Conservation (phyloP, 495 filamentous ascomycete genomes). For the Halenospora varia region DNA sequence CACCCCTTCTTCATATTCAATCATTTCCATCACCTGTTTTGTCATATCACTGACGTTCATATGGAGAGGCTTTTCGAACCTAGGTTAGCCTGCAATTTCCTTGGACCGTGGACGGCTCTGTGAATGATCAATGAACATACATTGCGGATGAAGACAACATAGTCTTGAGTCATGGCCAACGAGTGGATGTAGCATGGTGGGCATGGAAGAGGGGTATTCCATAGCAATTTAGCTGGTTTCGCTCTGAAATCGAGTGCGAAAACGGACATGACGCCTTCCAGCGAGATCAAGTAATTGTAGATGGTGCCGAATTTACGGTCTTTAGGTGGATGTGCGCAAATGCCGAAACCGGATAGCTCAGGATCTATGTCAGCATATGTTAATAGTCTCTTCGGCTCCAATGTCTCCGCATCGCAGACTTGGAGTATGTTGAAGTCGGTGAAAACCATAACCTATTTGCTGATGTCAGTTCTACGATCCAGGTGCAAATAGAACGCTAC, state of each 20-base stretch:
- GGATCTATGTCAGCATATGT: conserved; percentile 4
- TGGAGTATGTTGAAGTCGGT: conserved; percentile 9
- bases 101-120: background rate
- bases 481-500: background rate
- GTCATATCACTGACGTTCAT: background rate
- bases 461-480: background rate
- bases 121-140: background rate
- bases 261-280: conserved; percentile 2
- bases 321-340: conserved; percentile 6
- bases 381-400: conserved; percentile 6
- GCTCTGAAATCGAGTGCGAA: conserved; percentile 4
- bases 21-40: conserved; percentile 9
- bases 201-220: conserved; percentile 2
- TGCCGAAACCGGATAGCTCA: conserved; percentile 4
- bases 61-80: background rate
- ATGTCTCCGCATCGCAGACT: conserved; percentile 5
- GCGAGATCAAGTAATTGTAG: conserved; percentile 6
- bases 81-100: background rate
- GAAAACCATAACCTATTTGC: conserved; percentile 5
- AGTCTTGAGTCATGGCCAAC: conserved; percentile 5
- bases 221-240: background rate
- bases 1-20: background rate
- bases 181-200: conserved; percentile 3
- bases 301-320: conserved; percentile 1
- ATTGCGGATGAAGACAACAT: conserved; percentile 7